These are phyloP conservation scores for Fusarium chaquense DNA, from an alignment of 2,329 filamentous ascomycete genomes.

Conservation along the genomic window DNA sequence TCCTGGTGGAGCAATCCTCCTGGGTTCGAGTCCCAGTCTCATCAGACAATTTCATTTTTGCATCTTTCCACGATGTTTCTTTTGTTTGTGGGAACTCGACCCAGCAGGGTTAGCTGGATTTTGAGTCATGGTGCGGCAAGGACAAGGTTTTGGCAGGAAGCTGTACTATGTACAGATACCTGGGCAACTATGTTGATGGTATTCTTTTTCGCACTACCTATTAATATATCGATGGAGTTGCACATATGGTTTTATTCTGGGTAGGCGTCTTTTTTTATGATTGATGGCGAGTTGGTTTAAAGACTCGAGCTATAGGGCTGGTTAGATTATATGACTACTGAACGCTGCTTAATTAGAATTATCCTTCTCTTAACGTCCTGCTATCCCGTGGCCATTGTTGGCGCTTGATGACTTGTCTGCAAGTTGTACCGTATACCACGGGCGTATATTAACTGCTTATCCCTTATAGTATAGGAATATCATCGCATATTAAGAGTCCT, in stretches of 20 bases:
- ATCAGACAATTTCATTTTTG: constrained; percentile 40
- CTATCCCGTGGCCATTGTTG: no score
- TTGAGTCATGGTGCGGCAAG: neutral
- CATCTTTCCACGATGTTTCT: constrained; percentile 1
- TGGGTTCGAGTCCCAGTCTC: constrained; percentile 48
- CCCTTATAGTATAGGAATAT: no score
- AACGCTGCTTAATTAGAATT: neutral
- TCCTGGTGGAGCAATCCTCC: constrained; percentile 48
- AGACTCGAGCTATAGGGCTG: constrained; percentile 1
- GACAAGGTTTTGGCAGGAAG: neutral
- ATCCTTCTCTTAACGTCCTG: neutral
- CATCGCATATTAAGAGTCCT: no score
- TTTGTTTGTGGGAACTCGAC: neutral
- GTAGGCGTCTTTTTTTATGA: constrained; percentile 10
- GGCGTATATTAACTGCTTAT: no score
- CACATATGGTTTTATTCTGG: constrained; percentile 3
- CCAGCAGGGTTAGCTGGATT: neutral
- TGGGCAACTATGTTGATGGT: neutral
- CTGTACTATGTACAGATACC: neutral
- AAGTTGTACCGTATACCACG: no score
- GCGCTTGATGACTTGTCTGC: no score
- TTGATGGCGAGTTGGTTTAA: constrained; percentile 12
- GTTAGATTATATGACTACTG: constrained; percentile 8
- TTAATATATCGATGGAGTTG: constrained; percentile 35
- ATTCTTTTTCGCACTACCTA: neutral